Base-by-base conservation (phyloP, 2,329 filamentous ascomycete species). In the Aspergillus sergii region DNA sequence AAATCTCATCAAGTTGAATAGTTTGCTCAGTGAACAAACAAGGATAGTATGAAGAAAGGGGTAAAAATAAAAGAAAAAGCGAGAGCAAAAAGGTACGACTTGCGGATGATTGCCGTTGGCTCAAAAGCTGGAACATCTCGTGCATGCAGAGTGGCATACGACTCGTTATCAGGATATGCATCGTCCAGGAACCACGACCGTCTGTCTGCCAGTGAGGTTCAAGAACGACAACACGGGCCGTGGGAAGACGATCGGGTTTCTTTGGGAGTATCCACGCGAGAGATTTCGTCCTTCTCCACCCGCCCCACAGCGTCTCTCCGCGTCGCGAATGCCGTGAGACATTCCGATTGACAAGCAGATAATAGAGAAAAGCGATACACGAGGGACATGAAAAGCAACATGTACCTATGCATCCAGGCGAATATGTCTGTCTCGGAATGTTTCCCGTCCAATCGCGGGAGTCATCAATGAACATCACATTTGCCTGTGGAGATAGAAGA, bases 121-220 rank as follows among this genome's bases (percentile, higher is more conserved):
- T 19, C 26, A n/a, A 10, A 9, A 16, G 23, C 23, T 16, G 0
- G 23, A 0, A 19, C 26, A 26, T 28, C 46, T 50, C 46, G 46
- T 50, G 46, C 26, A 30, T 50, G 46, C 46, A 50, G 21, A 50
- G 46, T 7, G 2, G 46, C 26, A 32, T 34, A 30, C 48, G 28
- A 51, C 48, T 51, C 48, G 48, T 34, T 51, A n/a, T 51, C 16
- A n/a, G 28, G 48, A 34, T 50, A 30, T 50, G 46, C 48, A 51
- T 51, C 28, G 4, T 30, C 45, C 48, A 51, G 48, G 48, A 32
- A 51, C 48, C 48, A 30, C 8, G 23, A 19, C 46, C 21, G 21
- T 23, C 21, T 19, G 3, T 54, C 30, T 16, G 16, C 51, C 51
- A 55, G 51, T 55, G 51, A 55, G 11, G 7, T 36, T 36, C 8